These are phyloP conservation scores for Diaporthe sp. DNA, from an alignment of 2,329 filamentous ascomycete species.

Conservation along the genomic window DNA sequence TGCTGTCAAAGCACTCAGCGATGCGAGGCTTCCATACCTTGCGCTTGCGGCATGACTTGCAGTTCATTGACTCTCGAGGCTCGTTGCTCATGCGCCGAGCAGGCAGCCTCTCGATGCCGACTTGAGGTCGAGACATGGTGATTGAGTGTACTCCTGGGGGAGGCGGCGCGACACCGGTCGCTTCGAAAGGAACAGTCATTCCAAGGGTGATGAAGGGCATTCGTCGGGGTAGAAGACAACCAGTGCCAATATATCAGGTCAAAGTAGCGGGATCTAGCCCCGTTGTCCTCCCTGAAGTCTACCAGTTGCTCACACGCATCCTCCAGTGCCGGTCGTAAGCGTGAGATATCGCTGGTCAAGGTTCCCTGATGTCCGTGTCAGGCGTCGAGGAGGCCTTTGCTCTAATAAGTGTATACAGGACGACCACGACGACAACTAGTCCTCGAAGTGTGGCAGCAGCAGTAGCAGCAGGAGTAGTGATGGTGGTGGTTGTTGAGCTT, in stretches of 20 bases:
- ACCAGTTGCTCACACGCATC: conserved; percentile 32
- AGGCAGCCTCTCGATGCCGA: conserved; percentile 84
- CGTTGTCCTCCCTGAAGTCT: conserved; percentile 15
- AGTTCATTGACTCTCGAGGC: conserved; percentile 93
- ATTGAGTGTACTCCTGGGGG: conserved; percentile 61
- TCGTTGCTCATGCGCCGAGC: conserved; percentile 79
- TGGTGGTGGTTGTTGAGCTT: background rate
- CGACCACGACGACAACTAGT: background rate
- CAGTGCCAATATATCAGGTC: conserved; percentile 15
- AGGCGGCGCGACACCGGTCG: conserved; percentile 56
- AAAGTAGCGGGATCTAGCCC: conserved; percentile 6
- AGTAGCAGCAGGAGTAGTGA: background rate
- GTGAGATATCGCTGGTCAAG: background rate
- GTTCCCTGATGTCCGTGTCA: background rate
- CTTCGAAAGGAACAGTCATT: conserved; percentile 58
- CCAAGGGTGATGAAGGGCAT: conserved; percentile 43
- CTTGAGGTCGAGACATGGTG: conserved; percentile 79
- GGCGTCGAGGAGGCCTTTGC: background rate
- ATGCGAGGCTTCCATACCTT: conserved; percentile 72
- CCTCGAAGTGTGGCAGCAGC: background rate
- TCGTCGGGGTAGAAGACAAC: conserved; percentile 26
- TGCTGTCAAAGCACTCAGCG: background rate
- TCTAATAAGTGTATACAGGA: background rate
- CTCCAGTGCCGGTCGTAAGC: conserved; percentile 15
- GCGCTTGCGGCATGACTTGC: conserved; percentile 92